Evolutionary conservation across 805 yeast species (phyloP), one percentile per base, ranked within the genome.

Genomic region (Candida michaelii): DNA sequence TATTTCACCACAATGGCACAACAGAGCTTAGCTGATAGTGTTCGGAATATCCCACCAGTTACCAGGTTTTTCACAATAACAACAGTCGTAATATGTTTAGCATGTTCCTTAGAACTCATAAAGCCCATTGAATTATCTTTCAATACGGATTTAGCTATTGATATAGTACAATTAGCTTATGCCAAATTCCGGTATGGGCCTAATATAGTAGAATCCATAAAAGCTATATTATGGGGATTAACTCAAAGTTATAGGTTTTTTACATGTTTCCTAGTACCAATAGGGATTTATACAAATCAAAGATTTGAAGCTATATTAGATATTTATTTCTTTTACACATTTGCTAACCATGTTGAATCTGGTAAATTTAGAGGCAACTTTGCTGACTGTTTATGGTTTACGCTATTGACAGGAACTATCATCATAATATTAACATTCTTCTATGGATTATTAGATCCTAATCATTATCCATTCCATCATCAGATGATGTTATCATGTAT

Each of bases 341-440:
- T 76, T 58, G 75, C 83, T 33, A 71, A 73, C 49, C 80, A 79
- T 13, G 58, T 80, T 41, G 87, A 81, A 58, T 50, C 54, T 55
- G 65, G 75, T 53, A 48, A 80, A 64, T 66, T 81, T 71, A 59
- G 60, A 47, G 54, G 70, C 17, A 71, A 71, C 46, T 62, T 74
- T 34, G 78, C 82, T 0, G 85, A 81, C 55, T 80, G 76, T 53
- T 57, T 76, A 15, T 81, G 75, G 69, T 81, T 79, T 46, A 69
- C 73, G 3, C 54, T 77, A 43, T 58, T 78, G 5, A 62, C 76
- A 3, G 71, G 80, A 10, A 76, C 81, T 5, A 53, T 73, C 24
- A 71, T 79, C 12, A 54, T 73, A n/a, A 16, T 66, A 2, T 40
- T 59, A 5, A 55, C 77, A 5, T 46, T 62, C 1, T 46, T 46